phyloP scores from a whole-genome alignment of 2,329 filamentous ascomycete species.

The Ceratocystiopsis minuta region DNA sequence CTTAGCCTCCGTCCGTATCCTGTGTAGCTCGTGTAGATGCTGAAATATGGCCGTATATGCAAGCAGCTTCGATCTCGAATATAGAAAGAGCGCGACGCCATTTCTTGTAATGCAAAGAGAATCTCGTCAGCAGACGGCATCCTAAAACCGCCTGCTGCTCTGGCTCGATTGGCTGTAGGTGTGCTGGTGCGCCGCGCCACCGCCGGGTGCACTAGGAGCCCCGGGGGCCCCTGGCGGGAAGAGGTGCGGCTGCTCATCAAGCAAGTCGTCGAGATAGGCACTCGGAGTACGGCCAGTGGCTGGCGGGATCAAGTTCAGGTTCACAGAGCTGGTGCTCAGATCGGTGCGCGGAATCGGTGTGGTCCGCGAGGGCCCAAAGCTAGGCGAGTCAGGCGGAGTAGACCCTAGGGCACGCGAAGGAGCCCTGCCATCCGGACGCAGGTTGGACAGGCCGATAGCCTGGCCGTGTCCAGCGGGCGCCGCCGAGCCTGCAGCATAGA shows the following conservation, averaged over 20 bases:
- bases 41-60: too few relatives aligned
- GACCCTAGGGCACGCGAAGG: conserved; percentile 23
- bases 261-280: conserved; percentile 76
- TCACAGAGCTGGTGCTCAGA: conserved; percentile 47
- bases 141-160: conserved; percentile 8
- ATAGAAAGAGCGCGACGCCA: too few relatives aligned
- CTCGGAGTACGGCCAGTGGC: conserved; percentile 62
- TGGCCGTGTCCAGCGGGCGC: conserved; percentile 29
- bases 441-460: conserved; percentile 42
- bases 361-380: conserved; percentile 25
- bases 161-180: conserved; percentile 12
- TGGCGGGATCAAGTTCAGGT: conserved; percentile 43
- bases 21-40: too few relatives aligned
- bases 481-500: conserved; percentile 57
- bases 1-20: too few relatives aligned
- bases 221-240: conserved; percentile 22
- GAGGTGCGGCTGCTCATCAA: conserved; percentile 50
- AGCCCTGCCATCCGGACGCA: conserved; percentile 29
- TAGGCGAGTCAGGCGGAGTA: conserved; percentile 49
- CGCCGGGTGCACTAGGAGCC: too few relatives aligned
- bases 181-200: conserved; percentile 11
- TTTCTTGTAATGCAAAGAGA: neutral
- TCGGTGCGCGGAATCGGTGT: too few relatives aligned
- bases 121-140: neutral
- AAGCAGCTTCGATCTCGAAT: too few relatives aligned